A percentile compares a stretch with the other conserved stretches of the same genome.
phyloP scores from a whole-genome alignment of 768 basidiomycete genomes.

The Trametes sanguinea region DNA sequence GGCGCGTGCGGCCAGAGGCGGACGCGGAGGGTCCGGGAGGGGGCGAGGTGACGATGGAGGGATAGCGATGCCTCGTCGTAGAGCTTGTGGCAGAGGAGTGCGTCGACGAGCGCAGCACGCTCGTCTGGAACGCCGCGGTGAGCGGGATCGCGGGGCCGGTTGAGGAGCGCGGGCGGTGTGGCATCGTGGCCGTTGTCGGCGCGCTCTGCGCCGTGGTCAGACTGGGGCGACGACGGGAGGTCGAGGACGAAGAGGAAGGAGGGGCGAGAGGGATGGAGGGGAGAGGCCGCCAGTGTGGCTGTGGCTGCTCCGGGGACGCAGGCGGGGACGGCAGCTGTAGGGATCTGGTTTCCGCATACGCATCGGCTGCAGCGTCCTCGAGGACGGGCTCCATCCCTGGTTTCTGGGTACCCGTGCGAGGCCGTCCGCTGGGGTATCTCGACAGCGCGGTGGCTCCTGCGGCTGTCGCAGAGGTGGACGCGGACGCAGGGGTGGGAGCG shows the following conservation, averaged over 20 bases:
- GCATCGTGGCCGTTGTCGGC: slow-evolving; percentile 18
- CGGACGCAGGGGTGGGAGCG: slow-evolving; percentile 1
- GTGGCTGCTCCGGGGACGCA: slow-evolving; percentile 28
- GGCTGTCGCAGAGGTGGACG: neutral
- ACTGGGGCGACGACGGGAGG: slow-evolving; percentile 24
- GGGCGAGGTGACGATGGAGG: slow-evolving; percentile 17
- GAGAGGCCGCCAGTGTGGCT: slow-evolving; percentile 15
- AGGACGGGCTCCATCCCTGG: slow-evolving; percentile 27
- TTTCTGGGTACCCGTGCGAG: slow-evolving; percentile 1
- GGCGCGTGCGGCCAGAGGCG: slow-evolving; percentile 3
- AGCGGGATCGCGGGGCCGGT: slow-evolving; percentile 23
- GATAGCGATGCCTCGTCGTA: slow-evolving; percentile 20
- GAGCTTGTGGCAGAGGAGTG: slow-evolving; percentile 7
- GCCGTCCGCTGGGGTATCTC: slow-evolving; percentile 9
- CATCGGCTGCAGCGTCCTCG: slow-evolving; percentile 24
- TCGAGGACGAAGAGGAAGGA: neutral
- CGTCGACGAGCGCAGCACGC: slow-evolving; percentile 22
- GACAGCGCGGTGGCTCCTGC: neutral
- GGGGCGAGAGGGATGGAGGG: neutral
- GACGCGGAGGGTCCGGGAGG: neutral
- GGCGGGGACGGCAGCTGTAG: slow-evolving; percentile 34
- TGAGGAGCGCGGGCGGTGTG: slow-evolving; percentile 29
- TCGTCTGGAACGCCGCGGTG: slow-evolving; percentile 29
- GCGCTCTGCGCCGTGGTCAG: slow-evolving; percentile 22
- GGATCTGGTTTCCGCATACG: slow-evolving; percentile 20